Base-by-base conservation (phyloP, 2,329 filamentous ascomycete genomes). In the Pseudopithomyces chartarum region DNA sequence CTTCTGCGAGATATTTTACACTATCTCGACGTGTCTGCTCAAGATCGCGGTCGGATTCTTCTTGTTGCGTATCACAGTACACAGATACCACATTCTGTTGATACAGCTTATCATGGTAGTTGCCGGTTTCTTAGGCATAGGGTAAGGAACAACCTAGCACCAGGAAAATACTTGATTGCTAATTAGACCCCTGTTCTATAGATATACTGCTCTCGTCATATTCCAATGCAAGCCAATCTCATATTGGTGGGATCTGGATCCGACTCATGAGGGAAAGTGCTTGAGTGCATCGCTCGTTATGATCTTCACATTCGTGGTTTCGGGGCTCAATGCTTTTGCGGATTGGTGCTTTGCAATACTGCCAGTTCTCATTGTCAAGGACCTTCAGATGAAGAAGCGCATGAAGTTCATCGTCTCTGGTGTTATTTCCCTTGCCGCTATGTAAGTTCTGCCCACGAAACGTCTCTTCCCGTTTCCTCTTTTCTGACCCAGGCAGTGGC, bases 1-100 rank as follows among this genome's bases (percentile, higher is more conserved):
- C 75, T 78, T 84, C 38, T 83, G 81, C 62, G 82, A 84, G 61
- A 73, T 81, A 26, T 81, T 79, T 63, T 85, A 85, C 66, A 79
- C 79, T 19, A 70, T 82, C 54, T 75, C 78, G 2, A 81, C 78
- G 7, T 74, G 77, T 19, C 64, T 81, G 26, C 76, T 81, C 50
- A 83, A 82, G 58, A 71, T 82, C 19, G 80, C 82, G 2, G 81
- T 85, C 46, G 80, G 69, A 8, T 66, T 83, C 19, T 82, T 84
- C 57, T 73, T 85, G 43, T 73, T 84, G 19, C 80, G 82, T 47
- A 78, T 85, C 22, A 81, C 81, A 1, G 74, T 80, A 46, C 71
- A 74, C 6, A 72, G 59, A 19, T 36, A 73, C 0, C 81, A 84
- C 54, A 70, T 76, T 43, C 72, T 73, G 61, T 77, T 83, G 62